Evolutionary conservation across 2,329 filamentous ascomycete genomes (phyloP).

Genomic region (Ceratocystis harringtonii): DNA sequence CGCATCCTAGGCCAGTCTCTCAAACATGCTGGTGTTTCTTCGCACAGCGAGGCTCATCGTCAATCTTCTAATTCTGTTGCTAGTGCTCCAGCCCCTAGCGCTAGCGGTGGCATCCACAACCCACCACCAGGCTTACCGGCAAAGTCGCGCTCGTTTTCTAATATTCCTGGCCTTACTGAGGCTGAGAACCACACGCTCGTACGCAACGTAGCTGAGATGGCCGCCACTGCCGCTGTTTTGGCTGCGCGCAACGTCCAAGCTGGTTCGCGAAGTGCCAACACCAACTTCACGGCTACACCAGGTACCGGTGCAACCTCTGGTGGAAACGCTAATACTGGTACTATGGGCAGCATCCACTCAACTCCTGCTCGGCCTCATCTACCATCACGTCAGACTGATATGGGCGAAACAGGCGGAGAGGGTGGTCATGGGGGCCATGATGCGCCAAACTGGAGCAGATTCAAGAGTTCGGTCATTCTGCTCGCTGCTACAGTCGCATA

Average conservation of each 20-base stretch:
- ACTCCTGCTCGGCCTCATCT: constrained; percentile 5
- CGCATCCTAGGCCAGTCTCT: constrained; percentile 83
- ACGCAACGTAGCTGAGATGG: constrained; percentile 83
- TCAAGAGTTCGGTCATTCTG: constrained; percentile 79
- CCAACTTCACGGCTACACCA: not conserved
- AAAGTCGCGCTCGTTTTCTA: constrained; percentile 31
- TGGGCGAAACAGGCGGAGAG: constrained; percentile 23
- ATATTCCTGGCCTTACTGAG: constrained; percentile 57
- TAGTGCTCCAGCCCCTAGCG: constrained; percentile 24
- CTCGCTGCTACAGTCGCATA: constrained; percentile 82
- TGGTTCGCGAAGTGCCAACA: not conserved
- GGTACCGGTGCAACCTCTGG: not conserved
- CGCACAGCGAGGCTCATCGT: constrained; percentile 33
- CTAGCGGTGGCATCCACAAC: constrained; percentile 24
- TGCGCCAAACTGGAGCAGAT: constrained; percentile 93
- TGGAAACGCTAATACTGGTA: not conserved
- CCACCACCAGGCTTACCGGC: constrained; percentile 30
- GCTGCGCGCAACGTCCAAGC: constrained; percentile 58
- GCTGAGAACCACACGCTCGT: constrained; percentile 70
- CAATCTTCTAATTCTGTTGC: constrained; percentile 26
- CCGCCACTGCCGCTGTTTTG: constrained; percentile 75
- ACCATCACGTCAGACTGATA: constrained; percentile 14
- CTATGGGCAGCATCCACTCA: not conserved
- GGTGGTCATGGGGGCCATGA: constrained; percentile 65
- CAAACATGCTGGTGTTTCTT: constrained; percentile 51